These are phyloP conservation scores for Aspergillus puulaauensis DNA, from an alignment of 2,329 filamentous ascomycete species.

Conservation along the genomic window DNA sequence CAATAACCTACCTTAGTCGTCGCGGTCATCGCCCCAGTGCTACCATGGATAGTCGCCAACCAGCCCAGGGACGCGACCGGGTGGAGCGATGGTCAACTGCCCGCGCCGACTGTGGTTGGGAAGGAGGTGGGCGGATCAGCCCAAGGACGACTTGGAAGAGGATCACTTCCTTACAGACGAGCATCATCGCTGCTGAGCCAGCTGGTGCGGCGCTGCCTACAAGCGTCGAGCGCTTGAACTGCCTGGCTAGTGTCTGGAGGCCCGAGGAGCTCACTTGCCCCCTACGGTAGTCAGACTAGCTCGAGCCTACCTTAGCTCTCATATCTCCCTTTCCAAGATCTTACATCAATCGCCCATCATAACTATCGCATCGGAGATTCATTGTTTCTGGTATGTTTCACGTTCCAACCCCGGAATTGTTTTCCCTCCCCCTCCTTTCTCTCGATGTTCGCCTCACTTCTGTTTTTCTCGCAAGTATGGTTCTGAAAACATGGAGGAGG, in stretches of 20 bases:
- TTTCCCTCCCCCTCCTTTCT: background rate
- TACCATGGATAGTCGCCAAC: background rate
- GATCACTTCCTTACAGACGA: background rate
- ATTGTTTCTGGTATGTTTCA: background rate
- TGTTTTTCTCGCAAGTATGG: too few relatives aligned
- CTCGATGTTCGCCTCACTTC: background rate
- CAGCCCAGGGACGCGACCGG: constrained; percentile 10
- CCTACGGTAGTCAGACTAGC: too few relatives aligned
- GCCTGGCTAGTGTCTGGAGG: too few relatives aligned
- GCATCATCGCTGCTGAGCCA: background rate
- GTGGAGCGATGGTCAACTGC: constrained; percentile 10
- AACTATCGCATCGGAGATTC: background rate
- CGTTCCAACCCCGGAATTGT: background rate
- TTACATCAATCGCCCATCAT: background rate
- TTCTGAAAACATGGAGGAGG: too few relatives aligned
- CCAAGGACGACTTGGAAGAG: background rate
- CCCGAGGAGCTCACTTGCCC: too few relatives aligned
- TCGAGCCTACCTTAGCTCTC: too few relatives aligned
- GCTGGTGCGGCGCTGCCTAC: too few relatives aligned
- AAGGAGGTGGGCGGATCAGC: background rate
- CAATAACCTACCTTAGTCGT: background rate
- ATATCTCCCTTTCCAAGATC: background rate
- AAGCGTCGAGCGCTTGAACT: too few relatives aligned
- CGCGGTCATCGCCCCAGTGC: constrained; percentile 12
- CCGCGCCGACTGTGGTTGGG: constrained; percentile 3